Percentiles rank a stretch among this genome's conserved stretches.
phyloP scores from a whole-genome alignment of 176 grass and related monocot species.

The Ananas comosus region DNA sequence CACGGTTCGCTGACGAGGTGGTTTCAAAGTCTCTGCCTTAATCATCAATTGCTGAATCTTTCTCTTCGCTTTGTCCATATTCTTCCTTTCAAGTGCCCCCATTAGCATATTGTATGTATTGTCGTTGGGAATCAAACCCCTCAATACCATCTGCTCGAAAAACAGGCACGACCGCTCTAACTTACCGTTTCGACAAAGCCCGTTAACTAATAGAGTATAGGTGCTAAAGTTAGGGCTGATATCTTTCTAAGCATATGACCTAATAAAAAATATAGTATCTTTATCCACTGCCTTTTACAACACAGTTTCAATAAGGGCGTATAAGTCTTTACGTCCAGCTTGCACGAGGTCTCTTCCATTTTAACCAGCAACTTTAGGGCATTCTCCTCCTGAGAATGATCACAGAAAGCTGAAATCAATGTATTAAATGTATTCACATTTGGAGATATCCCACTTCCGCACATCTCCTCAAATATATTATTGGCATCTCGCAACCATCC shows the following conservation, averaged over 20 bases:
- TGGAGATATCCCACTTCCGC: constrained; percentile 27
- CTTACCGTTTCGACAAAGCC: constrained; percentile 60
- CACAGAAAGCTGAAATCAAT: constrained; percentile 65
- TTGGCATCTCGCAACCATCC: constrained; percentile 47
- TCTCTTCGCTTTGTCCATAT: constrained; percentile 32
- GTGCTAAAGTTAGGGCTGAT: constrained; percentile 64
- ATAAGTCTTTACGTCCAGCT: constrained; percentile 60
- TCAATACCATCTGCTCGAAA: constrained; percentile 69
- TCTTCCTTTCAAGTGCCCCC: constrained; percentile 45
- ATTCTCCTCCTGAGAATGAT: constrained; percentile 46
- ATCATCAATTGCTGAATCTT: constrained; percentile 42
- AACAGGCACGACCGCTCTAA: constrained; percentile 52
- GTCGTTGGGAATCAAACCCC: constrained; percentile 57
- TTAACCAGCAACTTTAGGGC: constrained; percentile 51
- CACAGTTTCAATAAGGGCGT: constrained; percentile 72
- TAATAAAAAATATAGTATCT: constrained; percentile 52
- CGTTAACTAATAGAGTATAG: constrained; percentile 54
- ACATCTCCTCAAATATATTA: constrained; percentile 50
- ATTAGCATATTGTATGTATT: constrained; percentile 53
- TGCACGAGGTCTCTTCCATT: constrained; percentile 64
- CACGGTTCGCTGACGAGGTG: neutral
- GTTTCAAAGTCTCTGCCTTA: constrained; percentile 26
- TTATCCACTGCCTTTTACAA: constrained; percentile 62
- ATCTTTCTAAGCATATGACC: constrained; percentile 71
- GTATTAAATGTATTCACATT: constrained; percentile 62